Evolutionary conservation across 2,329 filamentous ascomycete genomes (phyloP), one percentile per base, ranked within the genome.

Genomic region (Paraphoma chrysanthemicola): DNA sequence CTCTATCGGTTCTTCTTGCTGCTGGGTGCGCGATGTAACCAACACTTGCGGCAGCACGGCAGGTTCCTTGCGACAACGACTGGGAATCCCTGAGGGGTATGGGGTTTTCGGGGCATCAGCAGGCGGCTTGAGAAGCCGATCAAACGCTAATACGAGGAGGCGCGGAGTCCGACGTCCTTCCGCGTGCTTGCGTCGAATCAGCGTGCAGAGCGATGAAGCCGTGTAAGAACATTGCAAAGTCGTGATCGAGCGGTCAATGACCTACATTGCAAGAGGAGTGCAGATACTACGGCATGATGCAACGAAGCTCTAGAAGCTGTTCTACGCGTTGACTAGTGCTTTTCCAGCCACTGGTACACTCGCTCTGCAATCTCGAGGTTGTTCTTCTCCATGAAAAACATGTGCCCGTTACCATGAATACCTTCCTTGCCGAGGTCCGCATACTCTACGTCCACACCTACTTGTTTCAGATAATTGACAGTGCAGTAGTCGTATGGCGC

Each of bases 391-490:
- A 75, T 70, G 42, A 73, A 74, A 11, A 71, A 57, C 60, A 76
- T 66, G 30, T 75, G 71, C 9, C 64, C 70, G 46, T 76, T 93
- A 57, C 82, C 80, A 61, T 89, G 80, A 54, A 95, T 79, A 57
- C 94, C 92, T 39, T 81, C 80, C 69, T 87, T 76, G 28, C 83
- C 82, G 1, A 76, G 46, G 16, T 74, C 61, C 16, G 63, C 33
- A 54, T 60, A 66, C 33, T 70, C 60, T 0, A 70, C 64, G 1
- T 66, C 38, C 0, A 73, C 64, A 14, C 72, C 70, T 2, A 62
- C 68, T 44, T 88, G 85, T 50, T 70, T 63, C 64, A 88, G 66
- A 65, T 82, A 88, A 11, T 70, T 58, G 1, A 82, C 79, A 0
- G 82, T 85, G 36, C 83, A 85, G 69, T 83, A 81, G 61, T 88